Conservation (phyloP, 768 basidiomycete species). For the Lenzites betulinus region DNA sequence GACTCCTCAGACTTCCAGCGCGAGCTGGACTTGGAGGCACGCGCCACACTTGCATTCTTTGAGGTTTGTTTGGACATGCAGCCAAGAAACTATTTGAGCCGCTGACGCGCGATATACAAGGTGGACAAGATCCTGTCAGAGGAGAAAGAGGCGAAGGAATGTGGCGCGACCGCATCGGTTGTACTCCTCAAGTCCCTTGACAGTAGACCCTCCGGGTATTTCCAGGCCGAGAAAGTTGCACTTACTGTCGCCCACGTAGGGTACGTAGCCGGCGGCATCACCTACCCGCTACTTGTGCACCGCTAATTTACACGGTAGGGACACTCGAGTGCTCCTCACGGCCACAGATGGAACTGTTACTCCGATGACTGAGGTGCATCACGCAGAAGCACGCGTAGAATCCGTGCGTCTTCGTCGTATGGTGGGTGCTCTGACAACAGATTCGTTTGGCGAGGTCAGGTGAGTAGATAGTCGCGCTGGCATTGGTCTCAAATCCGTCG, state of each 20-base stretch:
- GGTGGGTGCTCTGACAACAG: constrained; percentile 89
- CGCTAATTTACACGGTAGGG: constrained; percentile 9
- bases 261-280: constrained; percentile 43
- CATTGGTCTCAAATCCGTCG: not conserved
- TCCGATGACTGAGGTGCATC: constrained; percentile 93
- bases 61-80: constrained; percentile 53
- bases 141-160: constrained; percentile 67
- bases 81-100: not conserved
- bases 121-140: constrained; percentile 74
- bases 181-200: constrained; percentile 92
- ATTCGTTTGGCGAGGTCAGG: constrained; percentile 93
- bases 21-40: constrained; percentile 74
- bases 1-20: constrained; percentile 31
- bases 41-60: constrained; percentile 85
- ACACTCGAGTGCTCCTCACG: constrained; percentile 72
- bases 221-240: constrained; percentile 69
- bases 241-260: constrained; percentile 94
- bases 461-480: constrained; percentile 31
- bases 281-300: not conserved
- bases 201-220: constrained; percentile 77
- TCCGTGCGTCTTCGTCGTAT: constrained; percentile 81
- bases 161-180: constrained; percentile 91
- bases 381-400: constrained; percentile 90
- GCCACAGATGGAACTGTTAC: constrained; percentile 71
- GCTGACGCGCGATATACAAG: constrained; percentile 37